Percentiles rank a stretch among this genome's conserved stretches.
Evolutionary conservation across 1,139 yeast species (phyloP).

Genomic region (Yamadazyma blattariae): DNA sequence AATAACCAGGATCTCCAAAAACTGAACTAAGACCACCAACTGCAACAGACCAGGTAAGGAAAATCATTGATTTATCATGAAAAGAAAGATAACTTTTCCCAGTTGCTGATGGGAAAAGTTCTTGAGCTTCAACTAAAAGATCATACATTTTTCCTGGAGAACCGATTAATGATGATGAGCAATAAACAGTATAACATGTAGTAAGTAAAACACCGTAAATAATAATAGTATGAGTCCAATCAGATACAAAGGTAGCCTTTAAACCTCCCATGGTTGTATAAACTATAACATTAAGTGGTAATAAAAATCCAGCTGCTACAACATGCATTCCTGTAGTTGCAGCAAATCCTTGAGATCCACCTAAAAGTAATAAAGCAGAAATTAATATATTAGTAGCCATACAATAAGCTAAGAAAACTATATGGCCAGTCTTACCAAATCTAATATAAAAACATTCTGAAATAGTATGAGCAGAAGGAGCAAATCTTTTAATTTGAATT

Average conservation of each 20-base stretch:
- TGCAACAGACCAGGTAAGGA: conserved; percentile 23
- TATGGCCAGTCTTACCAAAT: conserved; percentile 51
- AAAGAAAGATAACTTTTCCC: conserved; percentile 15
- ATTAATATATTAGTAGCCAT: conserved; percentile 15
- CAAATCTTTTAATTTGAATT: conserved; percentile 67
- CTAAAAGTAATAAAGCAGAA: conserved; percentile 16
- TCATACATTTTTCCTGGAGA: conserved; percentile 48
- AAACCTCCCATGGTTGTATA: conserved; percentile 45
- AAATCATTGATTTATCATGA: conserved; percentile 15
- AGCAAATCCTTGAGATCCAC: conserved; percentile 17
- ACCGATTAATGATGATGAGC: conserved; percentile 40
- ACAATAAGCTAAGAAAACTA: conserved; percentile 15
- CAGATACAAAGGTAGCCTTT: conserved; percentile 45
- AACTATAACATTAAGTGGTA: conserved; percentile 52
- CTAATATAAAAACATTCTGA: conserved; percentile 66
- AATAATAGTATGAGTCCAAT: conserved; percentile 43
- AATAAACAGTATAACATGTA: conserved; percentile 36
- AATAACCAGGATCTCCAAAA: conserved; percentile 41
- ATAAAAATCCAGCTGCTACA: conserved; percentile 26
- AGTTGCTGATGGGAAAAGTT: conserved; percentile 10
- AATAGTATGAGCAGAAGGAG: conserved; percentile 77
- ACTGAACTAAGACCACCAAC: conserved; percentile 34
- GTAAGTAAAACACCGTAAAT: conserved; percentile 32
- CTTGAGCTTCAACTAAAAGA: conserved; percentile 24
- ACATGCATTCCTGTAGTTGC: conserved; percentile 18